These are phyloP conservation scores for Cucurbita pepo DNA, from an alignment of 306 rosid species.

Conservation along the genomic window DNA sequence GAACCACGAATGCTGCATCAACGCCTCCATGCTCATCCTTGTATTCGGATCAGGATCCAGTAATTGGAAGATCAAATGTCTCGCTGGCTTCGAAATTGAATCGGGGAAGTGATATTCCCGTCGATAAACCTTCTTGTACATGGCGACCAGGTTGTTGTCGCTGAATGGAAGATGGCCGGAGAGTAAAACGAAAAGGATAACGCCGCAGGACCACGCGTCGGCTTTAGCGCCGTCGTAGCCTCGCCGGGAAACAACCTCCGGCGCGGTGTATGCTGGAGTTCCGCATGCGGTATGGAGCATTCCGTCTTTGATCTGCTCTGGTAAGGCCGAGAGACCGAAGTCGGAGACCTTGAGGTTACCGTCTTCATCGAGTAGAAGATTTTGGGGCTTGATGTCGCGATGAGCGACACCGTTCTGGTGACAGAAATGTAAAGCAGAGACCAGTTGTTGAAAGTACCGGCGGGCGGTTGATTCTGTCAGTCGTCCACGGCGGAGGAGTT, in stretches of 20 bases:
- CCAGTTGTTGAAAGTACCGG: constrained; percentile 58
- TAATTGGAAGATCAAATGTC: constrained; percentile 32
- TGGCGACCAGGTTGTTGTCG: constrained; percentile 43
- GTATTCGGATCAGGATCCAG: constrained; percentile 69
- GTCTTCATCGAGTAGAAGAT: constrained; percentile 48
- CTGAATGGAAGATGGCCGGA: constrained; percentile 60
- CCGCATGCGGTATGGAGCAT: constrained; percentile 85
- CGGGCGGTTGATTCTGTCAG: constrained; percentile 36
- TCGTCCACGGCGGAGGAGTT: constrained; percentile 32
- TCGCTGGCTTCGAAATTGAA: constrained; percentile 41
- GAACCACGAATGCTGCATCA: constrained; percentile 36
- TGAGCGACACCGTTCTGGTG: constrained; percentile 70
- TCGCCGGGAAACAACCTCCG: constrained; percentile 47
- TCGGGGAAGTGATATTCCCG: constrained; percentile 50
- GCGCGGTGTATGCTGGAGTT: constrained; percentile 81
- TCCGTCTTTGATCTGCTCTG: constrained; percentile 57
- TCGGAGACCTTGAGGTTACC: constrained; percentile 71
- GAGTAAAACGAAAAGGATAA: constrained; percentile 53
- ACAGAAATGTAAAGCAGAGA: constrained; percentile 61
- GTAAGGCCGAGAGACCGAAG: constrained; percentile 80
- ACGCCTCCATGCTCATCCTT: constrained; percentile 27
- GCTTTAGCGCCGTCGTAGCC: constrained; percentile 73
- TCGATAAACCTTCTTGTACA: constrained; percentile 40
- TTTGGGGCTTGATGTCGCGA: constrained; percentile 87
- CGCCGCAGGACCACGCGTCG: constrained; percentile 92